Evolutionary conservation across 2,329 filamentous ascomycete species (phyloP).

Genomic region (Eutypa lata): DNA sequence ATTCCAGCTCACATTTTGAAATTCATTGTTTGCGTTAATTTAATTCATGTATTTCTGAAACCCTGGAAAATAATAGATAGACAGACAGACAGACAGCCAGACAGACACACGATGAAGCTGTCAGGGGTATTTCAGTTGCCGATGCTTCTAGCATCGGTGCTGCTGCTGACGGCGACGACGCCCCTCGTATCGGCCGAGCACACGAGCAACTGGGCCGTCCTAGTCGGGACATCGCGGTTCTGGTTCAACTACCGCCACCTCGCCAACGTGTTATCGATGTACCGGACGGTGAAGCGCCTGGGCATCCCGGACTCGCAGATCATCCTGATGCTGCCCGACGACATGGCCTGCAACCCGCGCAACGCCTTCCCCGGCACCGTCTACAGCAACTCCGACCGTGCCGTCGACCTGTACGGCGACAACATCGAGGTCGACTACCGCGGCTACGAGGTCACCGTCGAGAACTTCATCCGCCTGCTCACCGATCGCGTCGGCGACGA

Average conservation of each 20-base stretch:
- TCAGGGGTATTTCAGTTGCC: conserved; percentile 41
- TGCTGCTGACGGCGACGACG: conserved; percentile 38
- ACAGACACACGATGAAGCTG: conserved; percentile 47
- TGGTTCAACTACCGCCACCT: conserved; percentile 99
- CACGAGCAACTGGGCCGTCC: conserved; percentile 98
- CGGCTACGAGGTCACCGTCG: conserved; percentile 96
- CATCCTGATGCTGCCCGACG: conserved; percentile 99
- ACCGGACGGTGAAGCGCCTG: conserved; percentile 95
- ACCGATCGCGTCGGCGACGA: conserved; percentile 93
- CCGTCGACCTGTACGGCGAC: conserved; percentile 93
- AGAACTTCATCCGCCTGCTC: conserved; percentile 94
- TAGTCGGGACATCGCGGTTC: conserved; percentile 97
- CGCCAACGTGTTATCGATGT: conserved; percentile 94
- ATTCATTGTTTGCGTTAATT: too few relatives aligned
- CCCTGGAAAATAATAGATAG: too few relatives aligned
- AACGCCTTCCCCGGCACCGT: conserved; percentile 97
- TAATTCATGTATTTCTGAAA: too few relatives aligned
- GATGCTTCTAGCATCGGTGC: conserved; percentile 44
- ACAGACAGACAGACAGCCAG: neutral
- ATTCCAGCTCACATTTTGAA: too few relatives aligned
- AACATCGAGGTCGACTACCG: conserved; percentile 99
- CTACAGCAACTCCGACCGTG: conserved; percentile 96
- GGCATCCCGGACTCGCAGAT: conserved; percentile 98
- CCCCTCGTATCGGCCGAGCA: conserved; percentile 63
- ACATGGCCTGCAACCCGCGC: conserved; percentile 98